phyloP scores from a whole-genome alignment of 257 asterid genomes.

The Przewalskia tangutica region DNA sequence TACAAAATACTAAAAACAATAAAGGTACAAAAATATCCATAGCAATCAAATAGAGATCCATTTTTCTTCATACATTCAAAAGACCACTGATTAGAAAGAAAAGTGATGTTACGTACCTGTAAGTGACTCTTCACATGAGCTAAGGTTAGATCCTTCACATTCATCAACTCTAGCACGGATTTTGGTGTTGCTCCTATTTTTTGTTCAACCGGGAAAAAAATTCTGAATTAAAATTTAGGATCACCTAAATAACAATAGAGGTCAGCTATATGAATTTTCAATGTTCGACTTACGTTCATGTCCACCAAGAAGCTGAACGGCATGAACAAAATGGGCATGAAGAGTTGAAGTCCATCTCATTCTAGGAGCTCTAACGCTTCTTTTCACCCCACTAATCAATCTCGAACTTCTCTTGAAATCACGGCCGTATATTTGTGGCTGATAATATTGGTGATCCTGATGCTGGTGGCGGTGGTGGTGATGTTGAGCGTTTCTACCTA shows the following conservation, averaged over 20 bases:
- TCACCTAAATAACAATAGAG: neutral
- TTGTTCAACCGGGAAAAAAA: neutral
- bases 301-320: slow-evolving; percentile 86
- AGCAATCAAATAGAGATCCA: neutral
- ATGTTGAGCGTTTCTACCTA: neutral
- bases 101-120: slow-evolving; percentile 38
- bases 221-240: neutral
- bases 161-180: slow-evolving; percentile 82
- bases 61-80: slow-evolving; percentile 1
- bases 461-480: slow-evolving; percentile 5
- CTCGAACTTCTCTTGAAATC: slow-evolving; percentile 51
- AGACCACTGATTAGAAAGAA: neutral
- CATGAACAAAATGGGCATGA: slow-evolving; percentile 84
- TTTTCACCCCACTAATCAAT: slow-evolving; percentile 19
- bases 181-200: slow-evolving; percentile 82
- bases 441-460: slow-evolving; percentile 21
- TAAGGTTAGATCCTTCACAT: slow-evolving; percentile 89
- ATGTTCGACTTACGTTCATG: slow-evolving; percentile 48
- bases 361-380: slow-evolving; percentile 68
- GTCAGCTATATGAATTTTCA: neutral
- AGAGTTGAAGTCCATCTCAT: slow-evolving; percentile 94
- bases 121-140: slow-evolving; percentile 93
- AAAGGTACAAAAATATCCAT: neutral
- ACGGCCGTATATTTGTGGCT: slow-evolving; percentile 32
- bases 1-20: neutral